Base-by-base conservation (phyloP, 495 filamentous ascomycete species). In the Xylaria palmicola region DNA sequence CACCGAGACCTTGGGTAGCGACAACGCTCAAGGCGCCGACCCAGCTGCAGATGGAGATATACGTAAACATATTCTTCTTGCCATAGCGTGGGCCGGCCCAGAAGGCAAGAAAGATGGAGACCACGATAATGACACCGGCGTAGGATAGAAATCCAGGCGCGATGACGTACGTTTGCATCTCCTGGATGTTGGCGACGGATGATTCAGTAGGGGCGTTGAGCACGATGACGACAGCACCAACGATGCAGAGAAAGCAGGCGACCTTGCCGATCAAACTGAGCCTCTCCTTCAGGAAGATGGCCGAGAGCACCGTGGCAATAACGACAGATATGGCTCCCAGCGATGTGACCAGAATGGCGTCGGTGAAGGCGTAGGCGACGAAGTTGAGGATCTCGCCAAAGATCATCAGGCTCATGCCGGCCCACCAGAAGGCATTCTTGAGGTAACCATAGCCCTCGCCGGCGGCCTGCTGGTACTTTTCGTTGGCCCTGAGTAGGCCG, bases 361-460 rank as follows among this genome's bases (percentile, higher is more conserved):
- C 94, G 66, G 94, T 93, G 70, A 98, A 98, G 45, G 91, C 90
- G 71, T 98, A 98, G 22, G 94, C 95, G 57, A 90, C 92, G 68
- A 98, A 97, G 75, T 98, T 98, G 85, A 93, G 96, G 34, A 94
- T 86, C 75, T 98, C 94, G 50, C 94, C 94, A 41, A 98, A 68
- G 64, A 98, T 95, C 94, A 98, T 98, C 69, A 98, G 79, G 19
- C 84, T 92, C 95, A 98, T 98, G 63, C 94, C 94, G 22, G 76
- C 72, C 94, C 94, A 98, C 94, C 94, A 98, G 78, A 83, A 97
- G 19, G 81, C 76, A 71, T 98, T 98, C 82, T 95, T 97, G 66
- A 98, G 84, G 72, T 98, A 98, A 60, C 94, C 95, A 72, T 98
- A 98, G 32, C 94, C 94, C 72, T 98, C 93, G 50, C 94, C 94